Evolutionary conservation across 352 stramenopile species (phyloP), one percentile per base, ranked within the genome.

Genomic region (Elongisporangium senticosum): DNA sequence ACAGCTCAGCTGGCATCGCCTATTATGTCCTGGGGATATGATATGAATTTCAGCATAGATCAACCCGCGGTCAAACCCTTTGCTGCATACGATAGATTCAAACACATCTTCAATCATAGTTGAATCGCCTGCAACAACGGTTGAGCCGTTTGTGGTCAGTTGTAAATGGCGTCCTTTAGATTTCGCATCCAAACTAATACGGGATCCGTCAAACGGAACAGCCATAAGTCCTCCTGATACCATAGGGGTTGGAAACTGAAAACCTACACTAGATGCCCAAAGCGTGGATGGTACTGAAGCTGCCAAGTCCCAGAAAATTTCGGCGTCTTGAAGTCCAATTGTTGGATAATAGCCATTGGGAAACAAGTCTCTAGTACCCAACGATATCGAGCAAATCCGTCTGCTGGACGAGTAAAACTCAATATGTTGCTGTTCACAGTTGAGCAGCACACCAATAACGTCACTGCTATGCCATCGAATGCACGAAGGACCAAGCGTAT

Each of bases 191-290:
- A 83, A 86, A 49, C 80, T 70, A 37, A 95, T 77, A 11, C 69
- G 74, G 14, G 64, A 67, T 2, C 83, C 84, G 51, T 89, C 73
- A 51, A 87, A 72, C 17, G 83, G 80, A 23, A 68, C 59, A 17
- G 77, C 74, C 47, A 88, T 56, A 8, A 94, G 73, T 19, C 74
- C 84, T n/a, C 75, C 83, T 39, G 83, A 87, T 5, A 91, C 71
- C 17, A 92, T 61, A 1, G 74, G 54, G 26, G 68, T 80, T 22
- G 69, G 64, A 51, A 93, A 86, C 51, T 85, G 74, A 51, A 87
- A 86, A 5, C 56, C 72, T 11, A 56, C 68, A 43, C 61, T 80
- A 7, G 62, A 50, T 39, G 63, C 78, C 76, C 83, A 91, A 3
- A 94, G 54, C 22, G 88, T 89, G 8, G 77, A 58, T 15, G 83